Percentiles rank a stretch among this genome's conserved stretches.
These are phyloP conservation scores for Ceratocystis variospora DNA, from an alignment of 2,329 filamentous ascomycete genomes.

Conservation along the genomic window DNA sequence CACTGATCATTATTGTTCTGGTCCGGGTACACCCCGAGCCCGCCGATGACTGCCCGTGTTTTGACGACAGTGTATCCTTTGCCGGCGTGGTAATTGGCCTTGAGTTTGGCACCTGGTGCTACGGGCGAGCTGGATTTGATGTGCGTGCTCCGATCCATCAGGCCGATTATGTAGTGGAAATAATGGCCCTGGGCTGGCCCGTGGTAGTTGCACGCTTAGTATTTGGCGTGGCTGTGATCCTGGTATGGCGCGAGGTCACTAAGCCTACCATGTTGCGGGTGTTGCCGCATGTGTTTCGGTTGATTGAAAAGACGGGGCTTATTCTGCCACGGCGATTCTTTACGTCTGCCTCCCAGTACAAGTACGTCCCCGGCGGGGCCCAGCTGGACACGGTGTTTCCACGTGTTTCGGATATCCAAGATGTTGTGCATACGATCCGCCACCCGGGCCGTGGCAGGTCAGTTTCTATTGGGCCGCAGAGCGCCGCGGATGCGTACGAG, in stretches of 20 bases:
- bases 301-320: constrained; percentile 66
- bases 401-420: constrained; percentile 72
- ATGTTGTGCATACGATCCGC: constrained; percentile 66
- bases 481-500: constrained; percentile 91
- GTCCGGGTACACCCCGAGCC: constrained; percentile 90
- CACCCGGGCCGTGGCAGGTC: constrained; percentile 63
- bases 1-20: constrained; percentile 55
- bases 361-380: constrained; percentile 58
- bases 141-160: constrained; percentile 45
- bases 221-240: constrained; percentile 69
- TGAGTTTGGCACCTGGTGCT: constrained; percentile 61
- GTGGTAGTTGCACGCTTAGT: constrained; percentile 54
- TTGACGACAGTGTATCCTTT: constrained; percentile 90
- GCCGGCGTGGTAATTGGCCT: constrained; percentile 78
- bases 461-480: constrained; percentile 85
- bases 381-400: constrained; percentile 75
- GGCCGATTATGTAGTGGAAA: constrained; percentile 35
- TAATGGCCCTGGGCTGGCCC: constrained; percentile 51
- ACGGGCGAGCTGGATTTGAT: constrained; percentile 14
- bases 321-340: constrained; percentile 83
- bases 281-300: constrained; percentile 75
- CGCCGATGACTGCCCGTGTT: constrained; percentile 92
- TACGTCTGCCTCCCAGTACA: constrained; percentile 78
- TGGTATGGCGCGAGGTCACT: constrained; percentile 78
- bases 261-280: constrained; percentile 67